Conservation (phyloP, 2,329 filamentous ascomycete species). For the Xylariaceae sp. region DNA sequence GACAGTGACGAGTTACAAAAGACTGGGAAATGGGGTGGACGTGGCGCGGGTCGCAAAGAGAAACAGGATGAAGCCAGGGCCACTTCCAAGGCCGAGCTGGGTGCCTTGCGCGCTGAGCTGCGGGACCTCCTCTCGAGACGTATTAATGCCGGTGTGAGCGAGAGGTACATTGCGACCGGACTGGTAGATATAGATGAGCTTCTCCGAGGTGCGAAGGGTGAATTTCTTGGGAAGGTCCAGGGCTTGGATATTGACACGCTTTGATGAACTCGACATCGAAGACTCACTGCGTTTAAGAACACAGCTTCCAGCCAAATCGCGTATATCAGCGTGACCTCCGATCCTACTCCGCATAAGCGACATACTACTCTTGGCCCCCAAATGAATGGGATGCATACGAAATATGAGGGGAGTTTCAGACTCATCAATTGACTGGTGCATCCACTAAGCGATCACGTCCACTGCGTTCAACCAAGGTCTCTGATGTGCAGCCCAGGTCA, state of each 20-base stretch:
- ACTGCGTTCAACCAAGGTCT: no score
- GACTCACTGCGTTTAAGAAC: no score
- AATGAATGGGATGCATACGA: no score
- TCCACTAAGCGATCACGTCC: no score
- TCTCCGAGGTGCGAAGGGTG: conserved; percentile 58
- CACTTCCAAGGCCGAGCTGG: conserved; percentile 71
- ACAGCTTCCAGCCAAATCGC: no score
- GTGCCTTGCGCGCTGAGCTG: conserved; percentile 65
- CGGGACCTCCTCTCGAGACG: conserved; percentile 65
- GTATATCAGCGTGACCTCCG: no score
- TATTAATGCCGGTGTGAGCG: conserved; percentile 84
- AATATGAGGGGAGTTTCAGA: no score
- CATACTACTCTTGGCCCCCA: no score
- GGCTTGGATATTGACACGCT: conserved; percentile 35
- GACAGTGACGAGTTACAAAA: conserved; percentile 80
- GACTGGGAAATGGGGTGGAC: conserved; percentile 57
- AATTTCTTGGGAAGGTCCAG: conserved; percentile 57
- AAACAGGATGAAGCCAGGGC: conserved; percentile 67
- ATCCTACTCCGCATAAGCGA: no score
- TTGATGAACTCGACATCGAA: conserved; percentile 10
- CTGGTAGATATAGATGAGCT: conserved; percentile 78
- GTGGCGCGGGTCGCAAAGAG: conserved; percentile 68
- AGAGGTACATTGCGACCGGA: conserved; percentile 78
- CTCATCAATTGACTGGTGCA: no score
- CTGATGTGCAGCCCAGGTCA: background rate